Conservation (phyloP, 371 early-diverging fungal species). For the Mortierella sp. region DNA sequence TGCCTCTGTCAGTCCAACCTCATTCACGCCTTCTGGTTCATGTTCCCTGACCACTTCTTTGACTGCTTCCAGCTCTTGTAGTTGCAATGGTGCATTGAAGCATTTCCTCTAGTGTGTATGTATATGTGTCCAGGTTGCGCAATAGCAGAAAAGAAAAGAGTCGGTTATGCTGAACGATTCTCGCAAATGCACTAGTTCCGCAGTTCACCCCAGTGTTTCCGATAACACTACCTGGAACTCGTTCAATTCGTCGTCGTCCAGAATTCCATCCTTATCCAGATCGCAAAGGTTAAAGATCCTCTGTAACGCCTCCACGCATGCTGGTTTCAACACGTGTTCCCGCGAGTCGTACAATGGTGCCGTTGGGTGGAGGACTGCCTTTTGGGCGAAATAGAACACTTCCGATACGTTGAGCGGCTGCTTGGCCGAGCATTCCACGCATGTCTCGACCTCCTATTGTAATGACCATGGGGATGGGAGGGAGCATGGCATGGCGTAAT, state of each 20-base stretch:
- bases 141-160: not conserved
- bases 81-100: conserved; percentile 93
- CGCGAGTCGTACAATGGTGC: conserved; percentile 95
- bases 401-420: conserved; percentile 94
- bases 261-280: conserved; percentile 87
- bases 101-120: conserved; percentile 91
- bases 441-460: conserved; percentile 94
- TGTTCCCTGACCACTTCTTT: conserved; percentile 92
- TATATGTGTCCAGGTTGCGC: too few species aligned
- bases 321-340: conserved; percentile 91
- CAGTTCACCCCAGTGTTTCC: too few species aligned
- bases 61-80: conserved; percentile 94
- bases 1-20: conserved; percentile 83
- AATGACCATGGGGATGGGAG: not conserved
- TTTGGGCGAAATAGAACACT: conserved; percentile 99
- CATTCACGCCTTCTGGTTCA: conserved; percentile 87
- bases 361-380: conserved; percentile 97
- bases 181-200: too few species aligned
- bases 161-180: too few species aligned
- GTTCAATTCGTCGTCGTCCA: conserved; percentile 94
- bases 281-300: conserved; percentile 96
- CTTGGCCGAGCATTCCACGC: conserved; percentile 97
- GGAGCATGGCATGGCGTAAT: not conserved
- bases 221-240: conserved; percentile 85
- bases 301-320: conserved; percentile 89